A percentile compares a stretch with the other conserved stretches of the same genome.
These are phyloP conservation scores for Fusarium miscanthi DNA, from an alignment of 2,329 filamentous ascomycete species.

Conservation along the genomic window DNA sequence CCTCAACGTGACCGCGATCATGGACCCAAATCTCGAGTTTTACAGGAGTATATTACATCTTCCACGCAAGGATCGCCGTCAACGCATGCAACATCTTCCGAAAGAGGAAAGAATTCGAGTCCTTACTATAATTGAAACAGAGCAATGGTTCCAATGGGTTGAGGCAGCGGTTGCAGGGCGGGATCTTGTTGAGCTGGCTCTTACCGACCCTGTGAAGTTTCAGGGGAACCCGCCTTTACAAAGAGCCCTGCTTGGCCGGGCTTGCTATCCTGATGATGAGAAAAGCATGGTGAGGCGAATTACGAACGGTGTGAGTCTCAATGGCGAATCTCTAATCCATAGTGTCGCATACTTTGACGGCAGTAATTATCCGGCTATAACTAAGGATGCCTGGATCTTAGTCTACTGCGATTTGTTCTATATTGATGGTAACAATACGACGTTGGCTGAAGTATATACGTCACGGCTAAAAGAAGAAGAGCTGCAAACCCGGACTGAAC, in stretches of 20 bases:
- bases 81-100: background rate
- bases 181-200: background rate
- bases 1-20: background rate
- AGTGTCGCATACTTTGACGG: background rate
- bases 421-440: background rate
- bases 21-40: constrained; percentile 14
- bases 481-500: constrained; percentile 12
- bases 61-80: background rate
- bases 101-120: background rate
- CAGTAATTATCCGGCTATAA: background rate
- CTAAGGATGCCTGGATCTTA: constrained; percentile 22
- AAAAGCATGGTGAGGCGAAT: background rate
- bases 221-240: background rate
- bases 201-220: fast-evolving
- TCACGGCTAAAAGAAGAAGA: constrained; percentile 22
- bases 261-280: background rate
- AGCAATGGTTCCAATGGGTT: background rate
- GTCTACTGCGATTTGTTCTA: constrained; percentile 25
- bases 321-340: background rate
- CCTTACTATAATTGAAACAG: background rate
- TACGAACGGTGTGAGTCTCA: background rate
- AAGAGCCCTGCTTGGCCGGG: background rate
- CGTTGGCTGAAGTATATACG: constrained; percentile 13
- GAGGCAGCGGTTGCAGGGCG: background rate
- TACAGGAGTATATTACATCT: constrained; percentile 20